Base-by-base conservation (phyloP, 768 basidiomycete species). In the Boletus bicolor region DNA sequence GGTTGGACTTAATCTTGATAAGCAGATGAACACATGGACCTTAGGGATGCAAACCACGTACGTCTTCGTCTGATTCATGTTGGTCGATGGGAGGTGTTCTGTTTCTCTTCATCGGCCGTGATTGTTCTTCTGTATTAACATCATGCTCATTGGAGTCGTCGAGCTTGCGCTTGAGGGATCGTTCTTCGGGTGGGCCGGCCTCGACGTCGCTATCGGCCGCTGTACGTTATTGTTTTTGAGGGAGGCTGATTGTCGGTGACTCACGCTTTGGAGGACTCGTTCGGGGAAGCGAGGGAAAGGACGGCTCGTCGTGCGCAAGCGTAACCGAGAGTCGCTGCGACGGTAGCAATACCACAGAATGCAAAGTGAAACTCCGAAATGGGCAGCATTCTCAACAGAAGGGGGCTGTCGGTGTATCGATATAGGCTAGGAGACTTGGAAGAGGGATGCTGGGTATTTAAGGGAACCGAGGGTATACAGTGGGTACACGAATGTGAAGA, bases 251-350 rank as follows among this genome's bases (percentile, higher is more conserved):
- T 69, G 60, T 60, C 62, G 59, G 64, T 54, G 63, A 71, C 70
- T 73, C 57, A 73, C 70, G 58, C 62, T 63, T 56, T 62, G 63
- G 59, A 58, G 51, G 44, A 5, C n/a, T 63, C 54, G 61, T 54
- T 55, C 30, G 59, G n/a, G 36, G 66, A 38, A 44, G 58, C 44
- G 11, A 68, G 48, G 38, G 63, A 56, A 19, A 53, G 44, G 34
- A 51, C 60, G 10, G 67, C 69, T 54, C 77, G 78, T 49, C 82
- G 79, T 21, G 78, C 71, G 57, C 75, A 83, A 4, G 81, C 80
- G 59, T 84, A 85, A 48, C 83, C 81, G 26, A 84, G 76, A 14
- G 80, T 81, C 8, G 82, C 83, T 51, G 83, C 82, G 59, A 84
- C 77, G 15, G 82, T 83, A 32, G 83, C 82, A 54, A 85, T 72